Conservation (phyloP, 139 green algal species). For the Limnomonas spitsbergensis region DNA sequence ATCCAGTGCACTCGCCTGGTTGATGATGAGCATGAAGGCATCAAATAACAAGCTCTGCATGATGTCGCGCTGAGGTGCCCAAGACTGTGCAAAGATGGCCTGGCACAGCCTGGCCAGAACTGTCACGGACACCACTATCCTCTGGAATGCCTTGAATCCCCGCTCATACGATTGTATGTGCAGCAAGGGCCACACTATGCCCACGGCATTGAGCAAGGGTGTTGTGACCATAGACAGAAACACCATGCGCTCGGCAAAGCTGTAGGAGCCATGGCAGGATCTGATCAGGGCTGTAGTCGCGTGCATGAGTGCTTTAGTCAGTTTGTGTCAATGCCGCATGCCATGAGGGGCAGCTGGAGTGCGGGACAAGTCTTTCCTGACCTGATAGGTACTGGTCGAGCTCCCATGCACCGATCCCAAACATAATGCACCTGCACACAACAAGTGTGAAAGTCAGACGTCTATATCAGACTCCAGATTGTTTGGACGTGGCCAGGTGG, state of each 20-base stretch:
- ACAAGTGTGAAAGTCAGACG: too few relatives aligned
- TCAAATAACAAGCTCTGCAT: background rate
- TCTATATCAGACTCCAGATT: too few relatives aligned
- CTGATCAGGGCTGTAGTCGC: too few relatives aligned
- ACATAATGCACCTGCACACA: too few relatives aligned
- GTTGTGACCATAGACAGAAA: background rate
- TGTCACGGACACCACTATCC: background rate
- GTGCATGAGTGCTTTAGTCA: too few relatives aligned
- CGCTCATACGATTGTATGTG: background rate
- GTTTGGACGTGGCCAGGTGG: too few relatives aligned
- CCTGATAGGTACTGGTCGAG: too few relatives aligned
- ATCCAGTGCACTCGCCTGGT: too few relatives aligned
- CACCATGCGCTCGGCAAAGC: background rate
- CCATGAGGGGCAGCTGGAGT: too few relatives aligned
- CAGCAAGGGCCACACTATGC: background rate
- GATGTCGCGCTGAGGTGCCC: background rate
- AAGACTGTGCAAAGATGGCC: background rate
- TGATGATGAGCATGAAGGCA: slow-evolving; percentile 1
- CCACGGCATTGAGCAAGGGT: background rate
- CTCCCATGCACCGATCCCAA: too few relatives aligned
- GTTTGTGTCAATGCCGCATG: too few relatives aligned
- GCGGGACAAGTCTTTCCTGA: too few relatives aligned
- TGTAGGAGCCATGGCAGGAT: background rate
- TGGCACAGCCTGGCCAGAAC: background rate
- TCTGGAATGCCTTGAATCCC: background rate